Conservation (phyloP, 225 moss, liverwort and hornwort species). For the Asterella californica region DNA sequence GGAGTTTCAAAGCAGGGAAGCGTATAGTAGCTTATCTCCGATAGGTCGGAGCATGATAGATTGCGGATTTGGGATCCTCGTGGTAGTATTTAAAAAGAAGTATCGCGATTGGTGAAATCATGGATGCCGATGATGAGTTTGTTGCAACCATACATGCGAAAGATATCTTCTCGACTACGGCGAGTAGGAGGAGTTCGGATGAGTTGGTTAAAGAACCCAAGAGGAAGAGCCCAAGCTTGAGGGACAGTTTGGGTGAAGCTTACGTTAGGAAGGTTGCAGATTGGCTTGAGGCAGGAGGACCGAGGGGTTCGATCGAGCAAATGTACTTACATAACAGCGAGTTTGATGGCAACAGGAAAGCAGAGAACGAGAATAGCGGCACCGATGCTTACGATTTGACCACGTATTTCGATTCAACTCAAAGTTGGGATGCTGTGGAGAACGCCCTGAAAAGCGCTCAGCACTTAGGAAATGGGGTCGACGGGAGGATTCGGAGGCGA, state of each 20-base stretch:
- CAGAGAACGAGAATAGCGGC: neutral
- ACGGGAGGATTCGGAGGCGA: neutral
- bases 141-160: neutral
- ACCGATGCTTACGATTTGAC: constrained; percentile 1
- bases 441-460: neutral
- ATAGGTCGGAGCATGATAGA: constrained; percentile 9
- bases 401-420: constrained; percentile 9
- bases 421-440: constrained; percentile 13
- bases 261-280: constrained; percentile 16
- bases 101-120: constrained; percentile 2
- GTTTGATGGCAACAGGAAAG: neutral
- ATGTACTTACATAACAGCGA: neutral
- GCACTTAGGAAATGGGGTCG: neutral
- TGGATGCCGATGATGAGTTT: constrained; percentile 20
- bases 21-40: neutral
- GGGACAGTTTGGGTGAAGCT: constrained; percentile 7
- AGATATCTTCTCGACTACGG: neutral
- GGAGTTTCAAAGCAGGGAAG: neutral
- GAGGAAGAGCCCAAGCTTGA: constrained; percentile 9
- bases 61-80: neutral
- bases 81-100: neutral
- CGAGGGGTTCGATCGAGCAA: constrained; percentile 7
- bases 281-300: constrained; percentile 18
- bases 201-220: constrained; percentile 1
- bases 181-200: neutral